Conservation (phyloP, 352 stramenopile genomes). For the Peronospora farinosa region DNA sequence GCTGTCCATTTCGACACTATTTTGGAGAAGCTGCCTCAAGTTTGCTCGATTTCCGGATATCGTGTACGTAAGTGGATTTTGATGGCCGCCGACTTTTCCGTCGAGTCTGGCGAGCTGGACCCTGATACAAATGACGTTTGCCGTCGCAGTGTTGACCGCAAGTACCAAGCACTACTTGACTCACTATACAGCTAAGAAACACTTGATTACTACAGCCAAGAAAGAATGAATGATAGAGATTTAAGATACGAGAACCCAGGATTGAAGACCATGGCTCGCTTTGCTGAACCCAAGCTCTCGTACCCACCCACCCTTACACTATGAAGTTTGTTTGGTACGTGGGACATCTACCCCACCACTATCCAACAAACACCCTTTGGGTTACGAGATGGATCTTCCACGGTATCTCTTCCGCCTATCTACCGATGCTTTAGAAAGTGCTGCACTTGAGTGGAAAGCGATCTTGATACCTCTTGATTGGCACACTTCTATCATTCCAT, state of each 20-base stretch:
- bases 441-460: too few species aligned
- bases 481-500: background rate
- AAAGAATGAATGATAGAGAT: background rate
- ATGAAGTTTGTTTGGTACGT: too few species aligned
- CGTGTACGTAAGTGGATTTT: conserved; percentile 77
- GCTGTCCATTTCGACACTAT: conserved; percentile 68
- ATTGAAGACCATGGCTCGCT: too few species aligned
- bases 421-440: too few species aligned
- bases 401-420: too few species aligned
- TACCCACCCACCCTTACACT: too few species aligned
- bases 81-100: conserved; percentile 57
- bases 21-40: conserved; percentile 41
- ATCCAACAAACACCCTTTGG: too few species aligned
- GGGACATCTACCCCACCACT: too few species aligned
- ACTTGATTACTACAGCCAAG: background rate
- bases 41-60: conserved; percentile 52
- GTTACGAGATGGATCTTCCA: too few species aligned
- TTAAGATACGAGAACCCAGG: background rate
- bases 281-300: too few species aligned
- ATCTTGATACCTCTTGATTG: too few species aligned
- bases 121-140: conserved; percentile 53
- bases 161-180: conserved; percentile 70
- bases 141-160: conserved; percentile 55
- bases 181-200: conserved; percentile 59
- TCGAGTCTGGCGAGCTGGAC: conserved; percentile 69